Evolutionary conservation across 1,139 yeast species (phyloP), one percentile per base, ranked within the genome.

Genomic region (Suhomyces guaymorum): DNA sequence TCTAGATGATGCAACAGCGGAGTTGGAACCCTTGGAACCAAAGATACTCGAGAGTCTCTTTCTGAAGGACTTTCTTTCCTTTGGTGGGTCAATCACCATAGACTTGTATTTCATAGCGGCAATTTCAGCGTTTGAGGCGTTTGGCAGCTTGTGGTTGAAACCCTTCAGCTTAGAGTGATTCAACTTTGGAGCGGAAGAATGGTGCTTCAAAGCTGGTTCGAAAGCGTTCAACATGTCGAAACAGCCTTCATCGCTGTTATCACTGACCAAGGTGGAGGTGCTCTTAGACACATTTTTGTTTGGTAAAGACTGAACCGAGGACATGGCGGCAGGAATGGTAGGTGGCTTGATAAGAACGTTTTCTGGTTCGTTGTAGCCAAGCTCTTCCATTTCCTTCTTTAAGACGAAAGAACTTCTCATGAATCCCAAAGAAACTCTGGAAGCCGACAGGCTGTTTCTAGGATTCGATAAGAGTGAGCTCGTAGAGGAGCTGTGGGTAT

Each of bases 351-450:
- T 41, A 34, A 51, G 53, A 11, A 59, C 64, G 44, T 61, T 60
- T 43, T 63, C 68, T 15, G 70, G 63, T 20, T 46, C 39, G 38
- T 61, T 60, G 46, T 32, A 59, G 7, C 70, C 69, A 37, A 53
- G 40, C 15, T 35, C 39, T 30, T 49, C 47, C 52, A 53, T 54
- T 32, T 53, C 59, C 44, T 50, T 49, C 48, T 54, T 54, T 48
- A 57, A 52, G 22, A 57, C 49, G 38, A 51, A 61, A 12, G 63
- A 61, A 27, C 53, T 44, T 39, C 57, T 48, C 60, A 56, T 56
- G 46, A 56, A 56, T 1, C 61, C 61, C 24, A 46, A 34, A 10
- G 59, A 54, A 7, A 52, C 59, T 19, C 53, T 41, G 27, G 31
- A 33, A 29, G 27, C 44, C 34, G 26, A 15, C 10, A 28, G 35